phyloP scores from a whole-genome alignment of 768 basidiomycete genomes.

The Dacryopinax primogenitus region DNA sequence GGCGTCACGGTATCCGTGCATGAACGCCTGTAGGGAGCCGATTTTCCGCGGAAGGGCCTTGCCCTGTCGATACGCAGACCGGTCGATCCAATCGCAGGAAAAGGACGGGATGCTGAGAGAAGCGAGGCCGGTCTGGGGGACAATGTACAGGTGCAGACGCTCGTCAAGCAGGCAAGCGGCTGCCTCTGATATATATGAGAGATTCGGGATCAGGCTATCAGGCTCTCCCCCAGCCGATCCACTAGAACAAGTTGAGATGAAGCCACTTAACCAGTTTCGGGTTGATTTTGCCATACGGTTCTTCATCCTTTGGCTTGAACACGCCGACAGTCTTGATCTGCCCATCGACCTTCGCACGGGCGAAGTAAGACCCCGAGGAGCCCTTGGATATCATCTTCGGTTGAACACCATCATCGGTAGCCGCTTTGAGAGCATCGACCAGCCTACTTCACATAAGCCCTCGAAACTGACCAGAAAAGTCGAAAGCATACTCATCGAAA shows the following conservation, averaged over 20 bases:
- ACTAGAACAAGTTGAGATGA: conserved; percentile 76
- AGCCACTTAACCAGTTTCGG: conserved; percentile 91
- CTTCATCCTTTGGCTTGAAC: conserved; percentile 69
- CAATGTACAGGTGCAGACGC: conserved; percentile 61
- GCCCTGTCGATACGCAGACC: conserved; percentile 57
- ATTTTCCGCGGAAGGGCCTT: conserved; percentile 77
- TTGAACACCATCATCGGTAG: conserved; percentile 65
- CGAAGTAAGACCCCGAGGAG: conserved; percentile 84
- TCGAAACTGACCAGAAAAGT: conserved; percentile 14
- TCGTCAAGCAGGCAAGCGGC: conserved; percentile 74
- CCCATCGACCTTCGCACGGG: conserved; percentile 66
- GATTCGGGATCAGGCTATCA: conserved; percentile 70
- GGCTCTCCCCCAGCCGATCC: conserved; percentile 78
- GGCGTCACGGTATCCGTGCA: conserved; percentile 66
- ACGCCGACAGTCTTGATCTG: conserved; percentile 70
- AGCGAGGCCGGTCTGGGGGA: conserved; percentile 74
- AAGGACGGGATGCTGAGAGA: conserved; percentile 79
- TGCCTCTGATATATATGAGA: conserved; percentile 85
- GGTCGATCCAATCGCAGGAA: conserved; percentile 85
- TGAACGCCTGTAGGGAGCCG: conserved; percentile 79
- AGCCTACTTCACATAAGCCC: conserved; percentile 31
- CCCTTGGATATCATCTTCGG: conserved; percentile 87
- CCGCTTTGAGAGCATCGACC: conserved; percentile 49
- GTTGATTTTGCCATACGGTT: conserved; percentile 77
- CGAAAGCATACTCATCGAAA: conserved; percentile 43